phyloP scores from a whole-genome alignment of 805 yeast genomes.

The Candida methanosorbosa region DNA sequence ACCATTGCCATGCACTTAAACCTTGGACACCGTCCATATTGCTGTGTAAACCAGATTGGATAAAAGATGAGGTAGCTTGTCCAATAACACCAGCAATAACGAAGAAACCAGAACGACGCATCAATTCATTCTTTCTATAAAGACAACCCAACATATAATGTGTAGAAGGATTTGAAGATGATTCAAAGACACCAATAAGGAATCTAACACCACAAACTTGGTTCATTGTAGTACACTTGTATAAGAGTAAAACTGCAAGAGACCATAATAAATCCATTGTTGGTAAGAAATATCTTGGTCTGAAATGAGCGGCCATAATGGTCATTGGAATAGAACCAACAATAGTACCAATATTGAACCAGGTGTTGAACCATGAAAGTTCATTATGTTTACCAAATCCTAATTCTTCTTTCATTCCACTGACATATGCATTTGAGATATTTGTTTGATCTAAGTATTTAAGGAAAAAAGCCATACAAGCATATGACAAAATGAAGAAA shows the following conservation, averaged over 20 bases:
- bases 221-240: constrained; percentile 33
- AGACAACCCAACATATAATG: constrained; percentile 53
- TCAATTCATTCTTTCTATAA: constrained; percentile 45
- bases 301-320: constrained; percentile 37
- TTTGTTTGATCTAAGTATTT: constrained; percentile 55
- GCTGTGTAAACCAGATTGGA: constrained; percentile 47
- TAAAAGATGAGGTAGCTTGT: constrained; percentile 49
- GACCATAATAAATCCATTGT: constrained; percentile 53
- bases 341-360: constrained; percentile 39
- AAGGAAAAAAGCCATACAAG: constrained; percentile 33
- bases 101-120: constrained; percentile 51
- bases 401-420: constrained; percentile 51
- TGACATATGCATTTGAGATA: constrained; percentile 51
- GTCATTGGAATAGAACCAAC: constrained; percentile 58
- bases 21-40: constrained; percentile 43
- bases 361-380: constrained; percentile 14
- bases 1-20: constrained; percentile 65
- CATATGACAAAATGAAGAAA: constrained; percentile 28
- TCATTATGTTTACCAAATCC: constrained; percentile 11
- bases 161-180: constrained; percentile 53
- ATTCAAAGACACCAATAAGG: constrained; percentile 53
- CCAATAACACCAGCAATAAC: constrained; percentile 58
- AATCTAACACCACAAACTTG: constrained; percentile 52
- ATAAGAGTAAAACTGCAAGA: constrained; percentile 40
- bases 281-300: constrained; percentile 47